Percentiles rank a stretch among this genome's conserved stretches.
Conservation (phyloP, 768 basidiomycete species). For the Termitomyces heimii region DNA sequence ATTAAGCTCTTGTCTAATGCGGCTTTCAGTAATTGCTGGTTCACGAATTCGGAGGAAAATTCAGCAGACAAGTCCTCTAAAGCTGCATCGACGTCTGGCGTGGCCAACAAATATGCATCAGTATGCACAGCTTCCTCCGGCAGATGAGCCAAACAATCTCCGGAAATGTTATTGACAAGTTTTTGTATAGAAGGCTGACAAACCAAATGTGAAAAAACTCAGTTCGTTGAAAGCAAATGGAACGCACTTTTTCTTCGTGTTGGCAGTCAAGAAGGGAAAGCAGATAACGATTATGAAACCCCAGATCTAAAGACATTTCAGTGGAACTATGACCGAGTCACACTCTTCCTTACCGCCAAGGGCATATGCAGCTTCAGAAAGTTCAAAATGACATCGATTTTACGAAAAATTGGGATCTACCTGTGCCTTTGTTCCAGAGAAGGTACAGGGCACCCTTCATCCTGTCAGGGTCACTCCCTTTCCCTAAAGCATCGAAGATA, state of each 20-base stretch:
- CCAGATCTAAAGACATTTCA: slow-evolving; percentile 39
- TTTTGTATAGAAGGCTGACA: slow-evolving; percentile 71
- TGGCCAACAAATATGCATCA: slow-evolving; percentile 48
- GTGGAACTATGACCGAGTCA: neutral
- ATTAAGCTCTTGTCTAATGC: slow-evolving; percentile 35
- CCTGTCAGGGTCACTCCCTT: slow-evolving; percentile 82
- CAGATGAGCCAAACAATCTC: slow-evolving; percentile 54
- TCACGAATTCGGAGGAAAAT: slow-evolving; percentile 36
- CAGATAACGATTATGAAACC: slow-evolving; percentile 51
- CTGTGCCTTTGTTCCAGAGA: slow-evolving; percentile 64
- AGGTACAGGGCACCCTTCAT: slow-evolving; percentile 94
- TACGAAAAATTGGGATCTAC: slow-evolving; percentile 28
- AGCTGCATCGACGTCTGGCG: slow-evolving; percentile 41
- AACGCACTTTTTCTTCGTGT: slow-evolving; percentile 74
- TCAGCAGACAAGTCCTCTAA: slow-evolving; percentile 44
- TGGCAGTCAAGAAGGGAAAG: slow-evolving; percentile 67
- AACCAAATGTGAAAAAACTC: neutral
- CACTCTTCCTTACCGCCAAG: slow-evolving; percentile 46
- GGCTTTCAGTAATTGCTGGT: slow-evolving; percentile 35
- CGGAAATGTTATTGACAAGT: slow-evolving; percentile 53
- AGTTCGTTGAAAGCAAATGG: neutral
- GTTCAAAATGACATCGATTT: slow-evolving; percentile 5
- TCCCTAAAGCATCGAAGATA: slow-evolving; percentile 55
- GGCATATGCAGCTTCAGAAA: slow-evolving; percentile 53
- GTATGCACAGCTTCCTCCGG: slow-evolving; percentile 63